phyloP scores from a whole-genome alignment of 495 filamentous ascomycete species.

The Sordaria brevicollis region DNA sequence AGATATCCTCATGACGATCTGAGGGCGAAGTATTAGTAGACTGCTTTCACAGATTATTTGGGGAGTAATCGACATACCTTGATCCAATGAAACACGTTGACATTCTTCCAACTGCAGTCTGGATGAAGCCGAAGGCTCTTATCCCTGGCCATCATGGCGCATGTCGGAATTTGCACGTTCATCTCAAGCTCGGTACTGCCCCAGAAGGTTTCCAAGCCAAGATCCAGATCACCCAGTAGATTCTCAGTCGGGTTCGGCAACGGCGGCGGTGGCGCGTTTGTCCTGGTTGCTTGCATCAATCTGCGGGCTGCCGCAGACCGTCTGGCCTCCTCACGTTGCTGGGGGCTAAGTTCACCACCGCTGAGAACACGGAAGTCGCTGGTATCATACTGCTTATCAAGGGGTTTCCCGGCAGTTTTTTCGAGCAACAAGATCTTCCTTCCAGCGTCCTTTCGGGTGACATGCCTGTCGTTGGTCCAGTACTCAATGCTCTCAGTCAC shows the following conservation, averaged over 20 bases:
- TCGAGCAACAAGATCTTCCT: conserved; percentile 84
- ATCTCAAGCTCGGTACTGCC: conserved; percentile 97
- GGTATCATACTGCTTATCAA: conserved; percentile 64
- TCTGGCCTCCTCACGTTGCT: conserved; percentile 34
- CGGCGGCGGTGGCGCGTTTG: conserved; percentile 22
- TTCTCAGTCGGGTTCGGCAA: conserved; percentile 49
- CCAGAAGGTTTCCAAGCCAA: conserved; percentile 51
- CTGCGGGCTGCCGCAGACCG: conserved; percentile 28
- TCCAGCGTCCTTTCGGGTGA: conserved; percentile 75
- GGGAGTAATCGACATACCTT: conserved; percentile 54
- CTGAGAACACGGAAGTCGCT: conserved; percentile 71
- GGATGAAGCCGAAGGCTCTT: conserved; percentile 68
- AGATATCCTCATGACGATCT: conserved; percentile 96
- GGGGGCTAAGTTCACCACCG: conserved; percentile 58
- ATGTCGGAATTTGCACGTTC: conserved; percentile 88
- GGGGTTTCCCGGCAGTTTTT: conserved; percentile 74
- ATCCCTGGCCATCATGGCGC: conserved; percentile 77
- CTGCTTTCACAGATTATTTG: background rate
- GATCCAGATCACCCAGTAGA: conserved; percentile 68
- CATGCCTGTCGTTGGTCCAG: conserved; percentile 76
- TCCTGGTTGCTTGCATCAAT: conserved; percentile 24
- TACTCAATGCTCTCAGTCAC: conserved; percentile 94
- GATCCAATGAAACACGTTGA: conserved; percentile 97
- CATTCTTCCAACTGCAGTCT: conserved; percentile 92
- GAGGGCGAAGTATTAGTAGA: conserved; percentile 12